Evolutionary conservation across 148 eudicot genomes (phyloP).

Genomic region (Tetragonia tetragonoides): DNA sequence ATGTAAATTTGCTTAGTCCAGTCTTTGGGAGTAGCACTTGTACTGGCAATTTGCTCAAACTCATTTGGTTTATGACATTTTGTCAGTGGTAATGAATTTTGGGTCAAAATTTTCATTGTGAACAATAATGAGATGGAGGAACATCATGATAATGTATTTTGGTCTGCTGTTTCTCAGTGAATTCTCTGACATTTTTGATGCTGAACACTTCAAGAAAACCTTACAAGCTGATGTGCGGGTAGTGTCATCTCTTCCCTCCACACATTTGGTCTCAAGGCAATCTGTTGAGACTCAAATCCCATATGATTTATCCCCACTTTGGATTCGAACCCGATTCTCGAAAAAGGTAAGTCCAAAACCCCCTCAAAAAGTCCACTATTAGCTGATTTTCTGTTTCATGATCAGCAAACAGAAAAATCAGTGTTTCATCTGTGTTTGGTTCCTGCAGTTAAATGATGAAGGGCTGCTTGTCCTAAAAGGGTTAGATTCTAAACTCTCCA

Average conservation of each 20-base stretch:
- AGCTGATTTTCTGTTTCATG: neutral
- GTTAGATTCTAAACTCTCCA: conserved; percentile 73
- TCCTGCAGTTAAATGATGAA: conserved; percentile 58
- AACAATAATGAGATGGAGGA: too few species aligned
- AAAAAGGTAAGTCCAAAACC: conserved; percentile 44
- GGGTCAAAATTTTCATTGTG: too few species aligned
- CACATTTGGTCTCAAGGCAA: conserved; percentile 61
- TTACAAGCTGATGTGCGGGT: conserved; percentile 75
- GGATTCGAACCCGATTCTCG: conserved; percentile 72
- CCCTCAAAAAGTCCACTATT: neutral
- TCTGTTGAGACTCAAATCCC: conserved; percentile 63
- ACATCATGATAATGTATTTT: neutral
- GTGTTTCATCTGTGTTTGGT: neutral
- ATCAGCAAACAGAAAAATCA: neutral
- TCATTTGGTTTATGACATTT: too few species aligned
- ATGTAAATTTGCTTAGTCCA: too few species aligned
- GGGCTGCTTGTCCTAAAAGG: conserved; percentile 74
- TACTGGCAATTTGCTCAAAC: too few species aligned
- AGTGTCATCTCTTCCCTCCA: conserved; percentile 66
- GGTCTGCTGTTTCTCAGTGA: conserved; percentile 44
- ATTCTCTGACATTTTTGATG: conserved; percentile 73
- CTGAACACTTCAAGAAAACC: conserved; percentile 74
- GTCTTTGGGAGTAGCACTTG: too few species aligned
- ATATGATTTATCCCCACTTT: conserved; percentile 57
- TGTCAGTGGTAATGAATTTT: too few species aligned